A percentile compares a stretch with the other conserved stretches of the same genome.
These are phyloP conservation scores for Musa troglodytarum DNA, from an alignment of 176 grass and related monocot genomes.

Conservation along the genomic window DNA sequence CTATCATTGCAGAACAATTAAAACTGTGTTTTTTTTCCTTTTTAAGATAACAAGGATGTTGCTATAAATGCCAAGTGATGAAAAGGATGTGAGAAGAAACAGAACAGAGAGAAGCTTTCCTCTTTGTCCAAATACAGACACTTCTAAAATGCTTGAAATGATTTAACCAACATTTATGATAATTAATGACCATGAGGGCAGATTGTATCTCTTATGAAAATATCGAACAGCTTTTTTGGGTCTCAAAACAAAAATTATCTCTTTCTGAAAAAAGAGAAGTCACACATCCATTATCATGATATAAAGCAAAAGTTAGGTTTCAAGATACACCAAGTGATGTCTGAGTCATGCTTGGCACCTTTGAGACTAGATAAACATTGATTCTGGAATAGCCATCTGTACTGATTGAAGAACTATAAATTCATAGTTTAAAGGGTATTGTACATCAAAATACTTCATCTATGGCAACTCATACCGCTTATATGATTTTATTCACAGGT, in stretches of 20 bases:
- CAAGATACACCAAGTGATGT: too few relatives aligned
- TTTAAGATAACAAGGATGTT: too few relatives aligned
- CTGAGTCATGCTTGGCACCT: too few relatives aligned
- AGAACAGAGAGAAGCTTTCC: not conserved
- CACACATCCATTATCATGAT: too few relatives aligned
- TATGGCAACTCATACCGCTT: not conserved
- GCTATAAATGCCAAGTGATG: too few relatives aligned
- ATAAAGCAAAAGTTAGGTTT: too few relatives aligned
- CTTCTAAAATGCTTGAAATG: not conserved
- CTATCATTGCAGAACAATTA: too few relatives aligned
- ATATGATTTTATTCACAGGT: constrained; percentile 30
- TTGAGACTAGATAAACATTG: not conserved
- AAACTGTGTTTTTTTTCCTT: too few relatives aligned
- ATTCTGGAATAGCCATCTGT: not conserved
- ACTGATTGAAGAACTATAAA: not conserved
- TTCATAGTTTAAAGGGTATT: not conserved
- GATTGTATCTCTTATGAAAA: not conserved
- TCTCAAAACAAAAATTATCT: too few relatives aligned
- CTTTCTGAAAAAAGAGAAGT: too few relatives aligned
- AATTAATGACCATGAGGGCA: not conserved
- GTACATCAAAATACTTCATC: not conserved
- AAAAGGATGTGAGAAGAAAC: too few relatives aligned
- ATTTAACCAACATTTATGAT: not conserved
- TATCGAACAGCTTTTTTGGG: too few relatives aligned
- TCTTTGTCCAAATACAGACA: not conserved